Evolutionary conservation across 148 eudicot species (phyloP), one percentile per base, ranked within the genome.

Genomic region (Rhododendron griersonianum): DNA sequence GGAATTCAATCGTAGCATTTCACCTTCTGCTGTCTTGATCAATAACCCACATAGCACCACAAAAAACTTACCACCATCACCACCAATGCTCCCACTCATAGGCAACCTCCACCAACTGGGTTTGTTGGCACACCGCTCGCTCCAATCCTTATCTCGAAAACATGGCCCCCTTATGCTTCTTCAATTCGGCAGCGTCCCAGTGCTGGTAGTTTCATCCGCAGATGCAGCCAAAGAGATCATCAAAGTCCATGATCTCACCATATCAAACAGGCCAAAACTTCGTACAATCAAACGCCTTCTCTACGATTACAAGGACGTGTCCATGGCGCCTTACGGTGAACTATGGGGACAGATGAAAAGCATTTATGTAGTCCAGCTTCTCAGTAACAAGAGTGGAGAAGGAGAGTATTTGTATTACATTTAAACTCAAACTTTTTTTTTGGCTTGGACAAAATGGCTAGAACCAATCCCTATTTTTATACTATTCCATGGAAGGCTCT

Each of bases 241-340:
- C 86, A 87, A 87, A 87, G 88, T 90, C 8, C 89, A 92, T 81
- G 94, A 92, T 7, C 86, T 89, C 28, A 81, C 94, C 3, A 76
- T n/a, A n/a, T 65, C 28, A 65, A 65, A 23, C 71, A 65, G 25
- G 86, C 90, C 90, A 4, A 85, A 84, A 11, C 51, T 25, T 3
- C 50, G 59, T 25, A 15, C 30, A 11, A 0, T 10, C 23, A 25
- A 47, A 0, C 48, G 69, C 13, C 77, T 85, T 4, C 28, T 65
- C 33, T 85, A 79, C 25, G 8, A 85, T 18, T 13, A 0, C 21
- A 61, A 63, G 81, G 74, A 79, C 19, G 47, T 85, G 2, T 1
- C 78, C 41, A 8, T 37, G 25, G 55, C 65, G 1, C 83, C 83
- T 10, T 85, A 85, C 6, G 83, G 78, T 0, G 83, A 79, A 0